Evolutionary conservation across 148 eudicot species (phyloP), one percentile per base, ranked within the genome.

Genomic region (Heliosperma pusillum): DNA sequence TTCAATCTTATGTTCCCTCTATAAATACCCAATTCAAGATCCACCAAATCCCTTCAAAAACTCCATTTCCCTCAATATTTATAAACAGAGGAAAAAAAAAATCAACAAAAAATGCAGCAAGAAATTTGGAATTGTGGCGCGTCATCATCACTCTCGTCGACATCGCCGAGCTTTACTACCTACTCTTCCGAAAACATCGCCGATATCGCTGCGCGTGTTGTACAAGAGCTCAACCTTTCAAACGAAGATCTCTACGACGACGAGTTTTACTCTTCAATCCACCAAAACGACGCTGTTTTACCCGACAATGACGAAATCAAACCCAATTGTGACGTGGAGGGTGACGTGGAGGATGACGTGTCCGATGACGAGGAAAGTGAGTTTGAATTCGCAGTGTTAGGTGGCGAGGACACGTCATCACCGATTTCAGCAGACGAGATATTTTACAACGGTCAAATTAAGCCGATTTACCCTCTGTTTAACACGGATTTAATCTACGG

Each of bases 391-490:
- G 81, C 69, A 9, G 80, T 85, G 42, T 58, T 82, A 13, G 13
- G 70, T 7, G 66, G 73, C 0, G 85, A 70, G 10, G 84, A 84
- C 33, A 69, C 62, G 21, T 77, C 83, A 29, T 85, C 87, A 3
- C 81, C 83, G 21, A 82, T 85, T 26, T 82, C 87, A 17, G 87
- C 87, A 2, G 87, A 80, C 56, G 81, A 85, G 85, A 85, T 85
- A 59, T 85, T 85, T 74, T 66, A 0, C 78, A 82, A 85, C 79
- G 87, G 87, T 33, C 85, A 82, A n/a, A 90, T 92, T 70, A 77
- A 80, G n/a, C 86, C 95, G 1, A 69, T 76, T 17, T 80, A 58
- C 52, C 96, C 96, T 0, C 6, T 92, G 12, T 92, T 92, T 79
- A 77, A 84, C 76, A 73, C 81, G 11, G 86, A 84, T 63, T 76